phyloP scores from a whole-genome alignment of 768 basidiomycete species.

The Termitomyces sp. region DNA sequence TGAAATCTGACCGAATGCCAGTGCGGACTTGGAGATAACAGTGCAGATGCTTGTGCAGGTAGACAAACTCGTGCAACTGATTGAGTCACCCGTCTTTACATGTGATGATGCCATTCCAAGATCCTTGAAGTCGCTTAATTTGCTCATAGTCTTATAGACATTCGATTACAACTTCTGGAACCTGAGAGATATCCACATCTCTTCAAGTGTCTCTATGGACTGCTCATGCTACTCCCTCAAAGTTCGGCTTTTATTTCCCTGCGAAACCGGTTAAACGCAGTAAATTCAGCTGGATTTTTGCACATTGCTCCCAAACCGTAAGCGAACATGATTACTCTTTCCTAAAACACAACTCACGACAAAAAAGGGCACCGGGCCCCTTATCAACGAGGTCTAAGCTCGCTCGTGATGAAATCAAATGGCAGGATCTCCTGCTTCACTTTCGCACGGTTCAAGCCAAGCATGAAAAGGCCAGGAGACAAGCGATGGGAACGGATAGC shows the following conservation, averaged over 20 bases:
- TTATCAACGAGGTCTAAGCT: constrained; percentile 67
- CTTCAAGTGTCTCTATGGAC: constrained; percentile 95
- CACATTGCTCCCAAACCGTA: constrained; percentile 87
- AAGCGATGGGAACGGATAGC: constrained; percentile 61
- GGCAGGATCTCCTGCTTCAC: constrained; percentile 90
- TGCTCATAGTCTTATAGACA: constrained; percentile 37
- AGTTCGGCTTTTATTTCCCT: constrained; percentile 94
- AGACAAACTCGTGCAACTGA: constrained; percentile 95
- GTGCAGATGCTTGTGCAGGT: constrained; percentile 93
- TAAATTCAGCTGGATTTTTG: constrained; percentile 91
- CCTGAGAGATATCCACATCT: constrained; percentile 95
- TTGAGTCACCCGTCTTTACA: constrained; percentile 98
- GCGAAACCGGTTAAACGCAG: constrained; percentile 89
- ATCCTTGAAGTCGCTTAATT: neutral
- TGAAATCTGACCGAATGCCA: constrained; percentile 22
- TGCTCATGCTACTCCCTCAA: constrained; percentile 96
- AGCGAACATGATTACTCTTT: constrained; percentile 18
- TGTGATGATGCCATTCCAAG: constrained; percentile 48
- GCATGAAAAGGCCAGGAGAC: constrained; percentile 88
- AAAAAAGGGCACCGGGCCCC: constrained; percentile 25
- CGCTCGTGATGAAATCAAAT: constrained; percentile 88
- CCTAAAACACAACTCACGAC: neutral
- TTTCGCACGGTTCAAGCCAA: constrained; percentile 86
- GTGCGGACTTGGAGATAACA: constrained; percentile 95
- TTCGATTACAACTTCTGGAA: constrained; percentile 91